phyloP scores from a whole-genome alignment of 495 filamentous ascomycete genomes.

The Chaetomium tenue region DNA sequence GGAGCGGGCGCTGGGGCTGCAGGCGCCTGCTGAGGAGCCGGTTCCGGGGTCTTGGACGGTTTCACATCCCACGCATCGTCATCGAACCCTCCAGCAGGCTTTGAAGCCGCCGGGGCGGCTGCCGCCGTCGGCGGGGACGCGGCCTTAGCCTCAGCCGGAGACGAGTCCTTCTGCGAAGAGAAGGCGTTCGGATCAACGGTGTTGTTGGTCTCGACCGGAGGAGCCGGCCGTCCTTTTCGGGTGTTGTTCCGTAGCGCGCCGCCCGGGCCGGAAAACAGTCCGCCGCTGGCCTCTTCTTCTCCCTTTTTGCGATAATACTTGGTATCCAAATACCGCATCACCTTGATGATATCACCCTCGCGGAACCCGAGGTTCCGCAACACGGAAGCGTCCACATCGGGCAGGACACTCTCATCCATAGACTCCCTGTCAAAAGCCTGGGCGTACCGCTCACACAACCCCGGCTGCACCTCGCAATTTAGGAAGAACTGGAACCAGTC shows the following conservation, averaged over 20 bases:
- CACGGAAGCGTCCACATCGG: constrained; percentile 77
- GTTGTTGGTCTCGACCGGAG: constrained; percentile 77
- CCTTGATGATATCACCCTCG: constrained; percentile 93
- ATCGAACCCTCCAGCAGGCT: constrained; percentile 71
- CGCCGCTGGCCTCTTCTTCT: constrained; percentile 57
- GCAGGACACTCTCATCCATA: constrained; percentile 89
- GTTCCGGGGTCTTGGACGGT: constrained; percentile 63
- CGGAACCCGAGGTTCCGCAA: constrained; percentile 85
- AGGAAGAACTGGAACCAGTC: constrained; percentile 99
- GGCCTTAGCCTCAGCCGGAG: constrained; percentile 39
- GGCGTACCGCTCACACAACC: constrained; percentile 91
- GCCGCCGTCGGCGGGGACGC: constrained; percentile 45
- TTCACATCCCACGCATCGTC: constrained; percentile 98
- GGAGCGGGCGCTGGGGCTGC: constrained; percentile 43
- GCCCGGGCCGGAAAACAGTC: constrained; percentile 88
- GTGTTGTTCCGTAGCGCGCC: constrained; percentile 90
- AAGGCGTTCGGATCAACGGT: constrained; percentile 86
- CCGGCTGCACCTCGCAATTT: constrained; percentile 80
- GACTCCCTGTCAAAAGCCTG: constrained; percentile 84
- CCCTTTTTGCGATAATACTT: constrained; percentile 74
- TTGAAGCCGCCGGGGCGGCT: constrained; percentile 45
- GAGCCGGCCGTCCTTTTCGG: constrained; percentile 85
- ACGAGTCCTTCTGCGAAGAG: constrained; percentile 55
- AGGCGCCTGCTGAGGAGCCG: constrained; percentile 39
- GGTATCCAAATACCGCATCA: constrained; percentile 84